Evolutionary conservation across 2,329 filamentous ascomycete species (phyloP), one percentile per base, ranked within the genome.

Genomic region (Sphaerulina populicola): DNA sequence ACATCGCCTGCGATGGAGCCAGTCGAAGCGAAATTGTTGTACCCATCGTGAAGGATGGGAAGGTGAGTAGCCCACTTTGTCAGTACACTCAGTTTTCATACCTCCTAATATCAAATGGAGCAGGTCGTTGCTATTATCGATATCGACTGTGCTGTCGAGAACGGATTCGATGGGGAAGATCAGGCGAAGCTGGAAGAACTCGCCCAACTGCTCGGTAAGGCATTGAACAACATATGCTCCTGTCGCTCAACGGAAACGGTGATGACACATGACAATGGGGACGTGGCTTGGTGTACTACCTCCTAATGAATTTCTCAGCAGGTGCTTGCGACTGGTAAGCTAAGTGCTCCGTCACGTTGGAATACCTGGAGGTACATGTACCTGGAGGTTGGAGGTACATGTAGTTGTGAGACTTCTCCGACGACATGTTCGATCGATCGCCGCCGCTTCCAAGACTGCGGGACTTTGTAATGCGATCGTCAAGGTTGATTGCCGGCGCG

Each of bases 1-100:
- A 91, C 65, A 90, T 93, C 63, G 86, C 87, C 8, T 91, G 87
- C 66, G 87, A 93, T 67, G 78, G 79, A 3, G 83, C 80, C 51
- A 87, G 80, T 62, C 79, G 74, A 70, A 90, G 86, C 65, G 87
- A 93, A 72, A 83, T 93, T 65, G 87, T 93, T 14, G 86, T 91
- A 44, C 87, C 87, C 1, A 77, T 91, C 55, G 57, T 85, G 8
- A 63, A 72, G 53, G 61, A 61, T n/a, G 73, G 66, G 18, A 73
- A 73, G 69, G 74, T 76, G 56, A 59, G 67, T 62, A n/a, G 10
- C n/a, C 35, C 15, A 18, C 9, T 15, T 23, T 15, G 4, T 7
- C 5, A 27, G 5, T 7, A 18, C 31, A 23, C 23, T 36, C 18
- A 23, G 3, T 48, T 36, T 45, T n/a, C n/a, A n/a, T n/a, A n/a